Base-by-base conservation (phyloP, 106 monocot genomes). In the Gastrodia elata region DNA sequence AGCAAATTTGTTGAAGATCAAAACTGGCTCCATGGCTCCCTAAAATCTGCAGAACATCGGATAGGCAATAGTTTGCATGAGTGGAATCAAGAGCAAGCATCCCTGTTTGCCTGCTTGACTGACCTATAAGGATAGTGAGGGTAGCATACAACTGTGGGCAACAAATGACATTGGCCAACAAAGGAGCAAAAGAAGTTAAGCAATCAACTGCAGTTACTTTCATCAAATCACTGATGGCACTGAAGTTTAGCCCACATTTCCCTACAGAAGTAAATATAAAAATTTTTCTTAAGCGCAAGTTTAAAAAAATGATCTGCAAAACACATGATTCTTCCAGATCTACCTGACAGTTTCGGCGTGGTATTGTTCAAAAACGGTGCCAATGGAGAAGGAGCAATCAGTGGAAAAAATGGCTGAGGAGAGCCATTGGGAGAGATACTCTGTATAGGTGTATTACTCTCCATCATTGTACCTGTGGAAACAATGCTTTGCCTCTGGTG, bases 141-240 rank as follows among this genome's bases (percentile, higher is more conserved):
- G 88, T 93, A n/a, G 97, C 86, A 59, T 88, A 78, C 61, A 93
- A 86, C 72, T 97, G 97, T 28, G 97, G 97, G 55, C 97, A 97
- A 64, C 97, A 97, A 35, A 97, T 97, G 36, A 97, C 97, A 68
- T 97, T 97, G 37, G 97, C 97, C 61, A 97, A 74, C 71, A 88
- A 93, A 36, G 93, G 97, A 55, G 93, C 97, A 74, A 97, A 93
- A 7, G 83, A 81, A n/a, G 82, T 56, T 41, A 79, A 88, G 48
- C 97, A 97, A 82, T 97, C 97, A 57, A 93, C 78, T 28, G 97
- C 93, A 2, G 97, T 93, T 32, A 86, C 93, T 27, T 73, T 86
- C n/a, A 93, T 70, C 71, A 97, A 80, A 64, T 73, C 73, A 28
- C 85, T 82, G 32, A 79, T 82, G 30, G 83, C 71, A 36, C 84